Evolutionary conservation across 305 asterid genomes (phyloP), one percentile per base, ranked within the genome.

Genomic region (Fraxinus greggii): DNA sequence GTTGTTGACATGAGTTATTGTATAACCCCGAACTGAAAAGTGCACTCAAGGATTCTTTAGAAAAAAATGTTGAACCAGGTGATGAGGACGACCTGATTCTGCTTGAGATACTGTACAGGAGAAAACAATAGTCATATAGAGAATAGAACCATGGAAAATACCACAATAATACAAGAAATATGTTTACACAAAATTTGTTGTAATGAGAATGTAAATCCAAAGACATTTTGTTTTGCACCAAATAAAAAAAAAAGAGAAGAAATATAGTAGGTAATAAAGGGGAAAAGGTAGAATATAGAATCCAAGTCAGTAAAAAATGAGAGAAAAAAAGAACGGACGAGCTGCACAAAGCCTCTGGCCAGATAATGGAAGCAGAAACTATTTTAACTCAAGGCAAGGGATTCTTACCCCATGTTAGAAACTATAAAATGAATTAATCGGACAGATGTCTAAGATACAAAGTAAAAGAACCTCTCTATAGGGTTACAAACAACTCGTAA

Each of bases 41-140:
- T 19, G 86, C 87, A 86, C 85, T 87, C 75, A 86, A 76, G 33
- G 97, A 90, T 79, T 90, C 92, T 89, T 84, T 92, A 85, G 90
- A 84, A 81, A 88, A 86, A 78, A 97, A 75, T 78, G 87, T 78
- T 42, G 97, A 94, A 86, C 92, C 85, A 76, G 89, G 90, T 82
- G 98, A 88, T 78, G 94, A 91, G 86, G 90, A 76, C 61, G 91
- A 85, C 83, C 87, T 86, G 83, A 56, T 84, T 91, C 91, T 93
- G 90, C 87, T 88, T 76, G 92, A 82, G 65, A 88, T 78, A 87
- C 98, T 93, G 89, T 92, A 86, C 76, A 70, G 29, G 82, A 81
- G 77, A 87, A 42, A 76, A 81, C 80, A 84, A 82, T 45, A 76
- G 59, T 42, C 59, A 79, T 17, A 5, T 1, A 72, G n/a, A 70